Base-by-base conservation (phyloP, 345 rosid genomes). In the Brassica cretica region DNA sequence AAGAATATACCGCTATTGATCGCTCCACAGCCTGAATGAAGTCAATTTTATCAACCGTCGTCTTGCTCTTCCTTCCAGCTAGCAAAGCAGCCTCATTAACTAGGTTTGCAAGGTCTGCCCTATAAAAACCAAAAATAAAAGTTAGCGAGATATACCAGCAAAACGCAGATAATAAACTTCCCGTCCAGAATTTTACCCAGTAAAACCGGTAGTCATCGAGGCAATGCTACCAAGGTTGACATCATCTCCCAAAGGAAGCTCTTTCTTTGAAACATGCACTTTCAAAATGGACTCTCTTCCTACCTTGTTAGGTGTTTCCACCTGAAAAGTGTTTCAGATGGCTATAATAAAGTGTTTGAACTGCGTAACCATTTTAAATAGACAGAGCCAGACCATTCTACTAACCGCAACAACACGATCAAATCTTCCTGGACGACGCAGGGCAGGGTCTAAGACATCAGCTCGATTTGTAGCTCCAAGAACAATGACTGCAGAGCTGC, bases 391-490 rank as follows among this genome's bases (percentile, higher is more conserved):
- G 27, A 71, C 29, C 66, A 58, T 51, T 69, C 63, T 65, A 85
- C 93, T 33, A 71, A 95, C 99, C 89, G 80, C 86, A 77, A 95
- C 98, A 55, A 93, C 89, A 33, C 97, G 98, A 84, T 95, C 98
- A 79, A 95, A 95, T 90, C 99, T 91, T 84, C 98, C 99, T 1
- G 98, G 98, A 27, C 98, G 91, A 46, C 94, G 87, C 79, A 95
- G 92, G 59, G 98, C 98, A 56, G 99, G 96, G 70, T 95, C 98
- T 78, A 95, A 86, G 77, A 95, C 97, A 87, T 93, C 98, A 4
- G 99, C 86, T 6, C 99, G 96, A 74, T 95, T 95, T 65, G 98
- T 95, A 30, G 99, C 99, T 69, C 96, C 99, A 78, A 95, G 98
- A 79, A 95, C 98, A 70, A 93, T 95, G 37, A 95, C 99, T 0